Evolutionary conservation across 768 basidiomycete genomes (phyloP).

Genomic region (Butyriboletus loyo): DNA sequence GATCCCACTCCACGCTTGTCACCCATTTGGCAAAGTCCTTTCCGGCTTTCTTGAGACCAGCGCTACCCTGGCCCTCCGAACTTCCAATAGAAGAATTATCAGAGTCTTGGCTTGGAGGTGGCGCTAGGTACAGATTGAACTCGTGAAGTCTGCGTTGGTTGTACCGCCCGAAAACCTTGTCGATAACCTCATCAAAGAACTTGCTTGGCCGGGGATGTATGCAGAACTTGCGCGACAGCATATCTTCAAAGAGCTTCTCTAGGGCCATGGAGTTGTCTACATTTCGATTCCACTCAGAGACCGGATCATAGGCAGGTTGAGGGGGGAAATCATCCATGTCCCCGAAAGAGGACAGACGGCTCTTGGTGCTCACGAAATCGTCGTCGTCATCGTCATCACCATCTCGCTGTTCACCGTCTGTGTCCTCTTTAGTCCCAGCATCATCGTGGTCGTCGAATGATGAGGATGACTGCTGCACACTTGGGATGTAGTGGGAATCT

Average conservation of each 20-base stretch:
- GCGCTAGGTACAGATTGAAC: conserved; percentile 58
- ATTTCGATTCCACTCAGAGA: conserved; percentile 41
- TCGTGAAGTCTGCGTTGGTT: conserved; percentile 42
- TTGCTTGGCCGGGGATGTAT: conserved; percentile 52
- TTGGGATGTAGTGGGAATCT: neutral
- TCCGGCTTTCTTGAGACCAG: conserved; percentile 27
- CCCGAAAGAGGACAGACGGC: conserved; percentile 23
- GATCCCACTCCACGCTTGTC: conserved; percentile 35
- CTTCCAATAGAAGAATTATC: conserved; percentile 22
- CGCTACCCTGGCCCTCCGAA: conserved; percentile 25
- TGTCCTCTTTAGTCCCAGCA: conserved; percentile 17
- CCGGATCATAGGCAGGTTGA: conserved; percentile 19
- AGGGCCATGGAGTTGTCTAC: conserved; percentile 42
- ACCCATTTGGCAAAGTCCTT: conserved; percentile 37
- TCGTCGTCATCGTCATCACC: conserved; percentile 22
- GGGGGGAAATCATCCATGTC: conserved; percentile 20
- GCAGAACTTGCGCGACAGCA: conserved; percentile 52
- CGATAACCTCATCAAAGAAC: conserved; percentile 45
- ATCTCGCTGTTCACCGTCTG: conserved; percentile 11
- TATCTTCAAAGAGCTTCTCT: conserved; percentile 57
- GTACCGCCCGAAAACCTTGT: conserved; percentile 49
- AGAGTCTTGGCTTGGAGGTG: conserved; percentile 29
- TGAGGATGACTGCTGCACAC: conserved; percentile 8
- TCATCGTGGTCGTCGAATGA: conserved; percentile 23
- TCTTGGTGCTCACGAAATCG: conserved; percentile 32